Conservation (phyloP, 345 rosid species). For the Bruguiera parviflora region DNA sequence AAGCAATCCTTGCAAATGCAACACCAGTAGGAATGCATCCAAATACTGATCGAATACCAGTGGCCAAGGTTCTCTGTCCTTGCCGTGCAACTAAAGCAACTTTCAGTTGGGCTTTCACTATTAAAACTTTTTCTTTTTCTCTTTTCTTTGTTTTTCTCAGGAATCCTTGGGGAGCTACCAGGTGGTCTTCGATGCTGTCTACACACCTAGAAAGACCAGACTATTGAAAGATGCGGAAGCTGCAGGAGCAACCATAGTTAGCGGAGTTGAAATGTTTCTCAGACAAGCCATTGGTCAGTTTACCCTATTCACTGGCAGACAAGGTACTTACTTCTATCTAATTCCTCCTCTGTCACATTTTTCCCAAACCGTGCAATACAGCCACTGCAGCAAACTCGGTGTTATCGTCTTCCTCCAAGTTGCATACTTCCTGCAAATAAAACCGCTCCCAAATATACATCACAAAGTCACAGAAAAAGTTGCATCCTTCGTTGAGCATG, state of each 20-base stretch:
- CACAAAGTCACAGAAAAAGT: background rate
- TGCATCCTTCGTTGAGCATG: background rate
- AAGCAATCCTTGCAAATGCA: slow-evolving; percentile 61
- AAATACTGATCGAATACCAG: slow-evolving; percentile 43
- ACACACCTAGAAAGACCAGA: slow-evolving; percentile 55
- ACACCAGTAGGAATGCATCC: slow-evolving; percentile 68
- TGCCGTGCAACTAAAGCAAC: background rate
- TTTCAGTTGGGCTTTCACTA: background rate
- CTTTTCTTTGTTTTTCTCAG: slow-evolving; percentile 8
- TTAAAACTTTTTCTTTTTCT: background rate
- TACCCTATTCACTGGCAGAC: slow-evolving; percentile 47
- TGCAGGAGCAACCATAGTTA: slow-evolving; percentile 50
- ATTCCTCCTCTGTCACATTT: background rate
- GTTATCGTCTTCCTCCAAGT: too few species aligned
- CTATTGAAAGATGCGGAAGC: slow-evolving; percentile 51
- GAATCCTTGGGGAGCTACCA: slow-evolving; percentile 37
- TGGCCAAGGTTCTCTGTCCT: slow-evolving; percentile 40
- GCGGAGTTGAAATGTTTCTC: slow-evolving; percentile 68
- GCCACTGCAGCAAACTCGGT: too few species aligned
- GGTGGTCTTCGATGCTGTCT: slow-evolving; percentile 58
- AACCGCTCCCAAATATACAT: too few species aligned
- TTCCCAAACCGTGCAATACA: background rate
- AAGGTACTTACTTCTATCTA: slow-evolving; percentile 27
- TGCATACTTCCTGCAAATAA: too few species aligned
- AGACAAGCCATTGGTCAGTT: slow-evolving; percentile 59